phyloP scores from a whole-genome alignment of 2,329 filamentous ascomycete genomes.

The Dactylellina parvicollis region DNA sequence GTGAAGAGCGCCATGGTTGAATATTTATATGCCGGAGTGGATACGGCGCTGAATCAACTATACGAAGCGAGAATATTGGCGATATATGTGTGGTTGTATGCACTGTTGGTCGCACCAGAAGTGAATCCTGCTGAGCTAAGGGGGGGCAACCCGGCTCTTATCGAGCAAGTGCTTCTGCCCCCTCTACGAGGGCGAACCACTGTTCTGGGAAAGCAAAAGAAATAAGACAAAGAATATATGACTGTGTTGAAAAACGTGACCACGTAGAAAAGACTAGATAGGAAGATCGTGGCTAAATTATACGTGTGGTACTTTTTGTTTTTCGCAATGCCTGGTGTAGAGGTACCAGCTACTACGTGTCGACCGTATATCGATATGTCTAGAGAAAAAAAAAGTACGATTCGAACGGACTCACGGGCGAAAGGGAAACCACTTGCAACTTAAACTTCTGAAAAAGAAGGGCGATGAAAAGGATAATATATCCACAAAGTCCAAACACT shows the following conservation, averaged over 20 bases:
- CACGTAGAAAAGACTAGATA: not conserved
- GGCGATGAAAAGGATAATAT: not conserved
- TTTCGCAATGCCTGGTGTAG: too few relatives aligned
- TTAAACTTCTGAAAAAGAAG: not conserved
- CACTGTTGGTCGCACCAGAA: slow-evolving; percentile 2
- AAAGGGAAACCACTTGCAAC: too few relatives aligned
- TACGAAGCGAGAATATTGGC: not conserved
- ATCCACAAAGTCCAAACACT: not conserved
- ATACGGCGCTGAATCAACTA: not conserved
- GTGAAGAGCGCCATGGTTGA: slow-evolving; percentile 24
- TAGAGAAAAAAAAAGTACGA: slow-evolving; percentile 5
- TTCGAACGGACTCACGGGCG: not conserved
- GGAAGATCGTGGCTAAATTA: not conserved
- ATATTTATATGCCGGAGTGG: slow-evolving; percentile 21
- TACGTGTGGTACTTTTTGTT: not conserved
- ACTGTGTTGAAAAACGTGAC: slow-evolving; percentile 1
- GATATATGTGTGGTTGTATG: slow-evolving; percentile 3
- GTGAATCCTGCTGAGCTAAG: slow-evolving; percentile 2
- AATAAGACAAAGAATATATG: not conserved
- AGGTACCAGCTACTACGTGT: not conserved
- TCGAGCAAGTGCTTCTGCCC: not conserved
- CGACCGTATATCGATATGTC: not conserved
- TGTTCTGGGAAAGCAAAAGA: slow-evolving; percentile 9
- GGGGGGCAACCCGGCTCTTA: slow-evolving; percentile 16
- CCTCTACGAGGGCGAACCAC: not conserved